Conservation (phyloP, 208 protist species). For the Strigomonas culicis region DNA sequence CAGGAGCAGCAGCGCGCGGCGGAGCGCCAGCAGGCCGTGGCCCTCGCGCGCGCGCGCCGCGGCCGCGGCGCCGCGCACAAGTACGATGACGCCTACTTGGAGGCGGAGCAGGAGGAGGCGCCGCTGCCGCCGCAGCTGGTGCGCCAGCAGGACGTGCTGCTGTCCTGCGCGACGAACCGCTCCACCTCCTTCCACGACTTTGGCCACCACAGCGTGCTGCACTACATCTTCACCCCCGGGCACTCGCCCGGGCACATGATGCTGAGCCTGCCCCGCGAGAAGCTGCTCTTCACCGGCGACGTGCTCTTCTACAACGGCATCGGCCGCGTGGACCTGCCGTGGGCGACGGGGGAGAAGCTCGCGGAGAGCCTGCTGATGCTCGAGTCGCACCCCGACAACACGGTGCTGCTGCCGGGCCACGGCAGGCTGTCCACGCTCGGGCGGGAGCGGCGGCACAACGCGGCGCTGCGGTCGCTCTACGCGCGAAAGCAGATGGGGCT, state of each 20-base stretch:
- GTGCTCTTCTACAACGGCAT: conserved; percentile 81
- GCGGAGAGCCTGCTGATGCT: conserved; percentile 77
- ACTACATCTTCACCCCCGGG: conserved; percentile 87
- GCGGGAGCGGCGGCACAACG: conserved; percentile 74
- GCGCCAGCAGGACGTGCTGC: conserved; percentile 60
- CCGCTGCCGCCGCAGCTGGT: conserved; percentile 26
- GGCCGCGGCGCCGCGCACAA: neutral
- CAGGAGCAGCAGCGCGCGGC: conserved; percentile 27
- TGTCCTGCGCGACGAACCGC: conserved; percentile 76
- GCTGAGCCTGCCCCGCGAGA: conserved; percentile 77
- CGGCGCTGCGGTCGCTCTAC: conserved; percentile 64
- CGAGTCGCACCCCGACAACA: conserved; percentile 75
- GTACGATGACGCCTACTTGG: neutral
- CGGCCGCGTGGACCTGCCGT: conserved; percentile 86
- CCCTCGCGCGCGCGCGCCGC: neutral
- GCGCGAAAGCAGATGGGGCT: conserved; percentile 54
- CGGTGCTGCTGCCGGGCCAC: conserved; percentile 81
- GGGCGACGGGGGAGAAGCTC: conserved; percentile 66
- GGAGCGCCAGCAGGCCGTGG: conserved; percentile 18
- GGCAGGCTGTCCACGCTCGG: conserved; percentile 84
- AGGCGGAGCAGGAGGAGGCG: neutral
- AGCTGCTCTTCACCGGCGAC: conserved; percentile 84
- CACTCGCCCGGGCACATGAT: conserved; percentile 90
- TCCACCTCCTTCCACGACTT: conserved; percentile 81
- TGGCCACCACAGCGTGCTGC: conserved; percentile 61